phyloP scores from a whole-genome alignment of 2,329 filamentous ascomycete species.

The Stenocarpella maydis region DNA sequence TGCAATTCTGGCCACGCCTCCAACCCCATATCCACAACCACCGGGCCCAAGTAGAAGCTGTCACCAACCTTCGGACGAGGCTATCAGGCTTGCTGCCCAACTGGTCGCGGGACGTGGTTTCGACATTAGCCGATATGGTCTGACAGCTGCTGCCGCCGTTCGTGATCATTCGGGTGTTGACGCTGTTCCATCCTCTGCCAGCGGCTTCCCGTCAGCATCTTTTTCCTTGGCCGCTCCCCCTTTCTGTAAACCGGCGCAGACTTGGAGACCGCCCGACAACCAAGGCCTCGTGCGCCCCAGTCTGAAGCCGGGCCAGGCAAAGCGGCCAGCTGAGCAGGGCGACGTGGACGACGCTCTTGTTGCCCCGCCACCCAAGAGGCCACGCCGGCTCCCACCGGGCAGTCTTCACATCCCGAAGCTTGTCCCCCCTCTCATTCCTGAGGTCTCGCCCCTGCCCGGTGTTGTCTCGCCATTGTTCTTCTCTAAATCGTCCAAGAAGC shows the following conservation, averaged over 20 bases:
- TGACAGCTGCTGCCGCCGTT: constrained; percentile 39
- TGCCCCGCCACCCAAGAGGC: constrained; percentile 51
- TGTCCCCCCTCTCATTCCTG: constrained; percentile 38
- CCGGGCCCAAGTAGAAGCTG: background rate
- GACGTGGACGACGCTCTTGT: constrained; percentile 26
- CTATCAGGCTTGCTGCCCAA: constrained; percentile 34
- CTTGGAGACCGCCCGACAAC: constrained; percentile 31
- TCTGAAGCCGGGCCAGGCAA: constrained; percentile 38
- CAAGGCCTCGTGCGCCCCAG: constrained; percentile 1
- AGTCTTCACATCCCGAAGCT: constrained; percentile 51
- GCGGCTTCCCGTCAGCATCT: constrained; percentile 12
- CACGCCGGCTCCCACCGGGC: constrained; percentile 55
- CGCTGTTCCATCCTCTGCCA: constrained; percentile 32
- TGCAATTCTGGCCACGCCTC: constrained; percentile 11
- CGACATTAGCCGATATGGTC: constrained; percentile 44
- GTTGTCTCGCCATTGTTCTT: constrained; percentile 61
- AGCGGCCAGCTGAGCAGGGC: constrained; percentile 43
- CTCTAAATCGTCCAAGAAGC: constrained; percentile 51
- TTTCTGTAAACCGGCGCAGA: constrained; percentile 40
- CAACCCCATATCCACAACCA: constrained; percentile 16
- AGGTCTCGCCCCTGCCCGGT: constrained; percentile 28
- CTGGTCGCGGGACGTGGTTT: constrained; percentile 36
- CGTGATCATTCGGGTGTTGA: constrained; percentile 37
- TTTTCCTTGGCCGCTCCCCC: constrained; percentile 39
- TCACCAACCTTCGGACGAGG: constrained; percentile 32